Base-by-base conservation (phyloP, 257 asterid genomes). In the Solanum pinnatisectum region DNA sequence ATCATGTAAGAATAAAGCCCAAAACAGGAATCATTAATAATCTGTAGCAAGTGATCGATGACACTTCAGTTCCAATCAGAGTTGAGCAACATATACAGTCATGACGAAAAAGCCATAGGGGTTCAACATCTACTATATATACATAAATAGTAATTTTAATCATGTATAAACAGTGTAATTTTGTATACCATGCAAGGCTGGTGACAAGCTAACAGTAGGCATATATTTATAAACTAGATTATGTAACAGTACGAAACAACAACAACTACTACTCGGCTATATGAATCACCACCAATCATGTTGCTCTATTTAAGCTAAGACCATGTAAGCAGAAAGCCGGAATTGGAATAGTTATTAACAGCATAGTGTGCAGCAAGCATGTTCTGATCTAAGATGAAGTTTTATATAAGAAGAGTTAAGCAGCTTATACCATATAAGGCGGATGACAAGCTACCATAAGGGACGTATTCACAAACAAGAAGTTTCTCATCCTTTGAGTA, bases 401-500 rank as follows among this genome's bases (percentile, higher is more conserved):
- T 42, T 18, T 15, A 79, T 46, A 8, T 1, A 81, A 44, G 22
- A 22, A 81, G n/a, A 27, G 40, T 27, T 10, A 46, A 81, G 68
- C 20, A 81, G 22, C 8, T 3, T 13, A 65, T 88, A 88, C 90
- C 90, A 44, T 88, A 88, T 27, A 88, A 68, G 20, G 73, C 25
- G 1, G 56, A 40, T 30, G 81, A 79, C 27, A 88, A 37, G 52
- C 42, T 85, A 52, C 88, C 88, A 36, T n/a, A 8, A 46, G 76
- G 15, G 2, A 30, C 23, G 63, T 77, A 83, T 70, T 88, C 90
- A 86, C 16, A 78, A 22, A 88, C 32, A 83, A 88, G 82, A 77
- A 88, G 72, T 56, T 52, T 88, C 68, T 88, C 90, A 30, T 88
- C 90, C n/a, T 42, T 70, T 40, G 88, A 85, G 15, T 83, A 85